A percentile compares a stretch with the other conserved stretches of the same genome.
Conservation (phyloP, 2,329 filamentous ascomycete genomes). For the Cryphonectria japonica region DNA sequence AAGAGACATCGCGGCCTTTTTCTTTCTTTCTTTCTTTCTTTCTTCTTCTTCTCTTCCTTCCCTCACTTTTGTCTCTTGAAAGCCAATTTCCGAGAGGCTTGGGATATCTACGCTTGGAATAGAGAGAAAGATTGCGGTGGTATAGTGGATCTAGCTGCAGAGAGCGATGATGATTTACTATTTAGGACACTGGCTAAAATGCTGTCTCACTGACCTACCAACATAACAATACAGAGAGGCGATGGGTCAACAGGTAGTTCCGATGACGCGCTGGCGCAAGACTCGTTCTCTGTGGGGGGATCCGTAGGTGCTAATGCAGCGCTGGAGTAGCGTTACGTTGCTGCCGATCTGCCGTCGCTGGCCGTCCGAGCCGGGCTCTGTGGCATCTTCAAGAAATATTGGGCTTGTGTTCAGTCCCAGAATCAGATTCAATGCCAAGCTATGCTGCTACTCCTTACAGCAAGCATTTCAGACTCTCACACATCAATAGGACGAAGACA, state of each 20-base stretch:
- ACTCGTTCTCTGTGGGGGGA: background rate
- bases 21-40: background rate
- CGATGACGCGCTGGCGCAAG: background rate
- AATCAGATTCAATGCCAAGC: background rate
- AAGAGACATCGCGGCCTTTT: conserved; percentile 28
- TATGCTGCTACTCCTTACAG: background rate
- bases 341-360: background rate
- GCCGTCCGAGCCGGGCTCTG: background rate
- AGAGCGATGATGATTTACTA: background rate
- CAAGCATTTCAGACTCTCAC: background rate
- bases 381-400: background rate
- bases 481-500: background rate
- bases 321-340: background rate
- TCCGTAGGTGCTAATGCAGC: background rate
- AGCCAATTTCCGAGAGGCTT: too few species aligned
- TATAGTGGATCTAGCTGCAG: background rate
- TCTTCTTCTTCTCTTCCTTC: background rate
- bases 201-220: background rate
- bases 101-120: too few species aligned
- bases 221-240: background rate
- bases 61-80: background rate
- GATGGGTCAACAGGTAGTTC: background rate
- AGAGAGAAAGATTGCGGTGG: background rate
- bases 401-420: background rate
- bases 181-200: background rate